These are phyloP conservation scores for Pythium apleroticum DNA, from an alignment of 352 stramenopile genomes.

Conservation along the genomic window DNA sequence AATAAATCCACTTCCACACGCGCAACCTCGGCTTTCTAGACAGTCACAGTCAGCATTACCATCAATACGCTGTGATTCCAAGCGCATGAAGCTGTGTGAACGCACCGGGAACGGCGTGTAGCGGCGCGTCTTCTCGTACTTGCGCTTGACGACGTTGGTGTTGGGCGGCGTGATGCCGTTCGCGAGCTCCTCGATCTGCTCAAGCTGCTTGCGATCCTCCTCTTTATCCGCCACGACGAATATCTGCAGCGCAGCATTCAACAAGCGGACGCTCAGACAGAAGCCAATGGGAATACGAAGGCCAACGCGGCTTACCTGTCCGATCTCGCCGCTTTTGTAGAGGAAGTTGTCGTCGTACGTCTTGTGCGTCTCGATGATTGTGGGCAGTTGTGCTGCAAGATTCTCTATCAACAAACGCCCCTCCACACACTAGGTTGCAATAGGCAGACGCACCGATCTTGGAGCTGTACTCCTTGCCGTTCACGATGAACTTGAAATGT, in stretches of 20 bases:
- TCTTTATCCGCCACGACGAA: conserved; percentile 82
- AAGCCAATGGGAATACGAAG: neutral
- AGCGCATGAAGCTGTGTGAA: neutral
- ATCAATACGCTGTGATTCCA: neutral
- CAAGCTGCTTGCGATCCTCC: conserved; percentile 63
- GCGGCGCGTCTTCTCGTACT: conserved; percentile 86
- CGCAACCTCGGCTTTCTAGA: conserved; percentile 77
- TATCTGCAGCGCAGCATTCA: conserved; percentile 38
- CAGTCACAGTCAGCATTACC: neutral
- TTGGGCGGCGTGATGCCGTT: conserved; percentile 82
- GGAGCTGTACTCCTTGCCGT: conserved; percentile 72
- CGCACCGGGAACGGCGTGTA: conserved; percentile 77
- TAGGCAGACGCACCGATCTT: conserved; percentile 61
- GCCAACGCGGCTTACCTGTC: conserved; percentile 43
- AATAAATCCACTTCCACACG: conserved; percentile 83
- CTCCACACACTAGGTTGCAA: neutral
- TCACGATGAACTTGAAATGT: conserved; percentile 77
- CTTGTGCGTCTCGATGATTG: conserved; percentile 88
- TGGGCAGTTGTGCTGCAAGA: conserved; percentile 71
- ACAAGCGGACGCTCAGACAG: neutral
- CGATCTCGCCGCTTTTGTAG: conserved; percentile 88
- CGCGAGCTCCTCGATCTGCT: conserved; percentile 62
- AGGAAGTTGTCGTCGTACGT: conserved; percentile 89
- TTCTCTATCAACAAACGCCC: conserved; percentile 3
- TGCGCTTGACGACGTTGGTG: conserved; percentile 86